Percentiles rank a stretch among this genome's conserved stretches.
These are phyloP conservation scores for Heliamphora ciliata DNA, from an alignment of 179 eudicot species.

Conservation along the genomic window DNA sequence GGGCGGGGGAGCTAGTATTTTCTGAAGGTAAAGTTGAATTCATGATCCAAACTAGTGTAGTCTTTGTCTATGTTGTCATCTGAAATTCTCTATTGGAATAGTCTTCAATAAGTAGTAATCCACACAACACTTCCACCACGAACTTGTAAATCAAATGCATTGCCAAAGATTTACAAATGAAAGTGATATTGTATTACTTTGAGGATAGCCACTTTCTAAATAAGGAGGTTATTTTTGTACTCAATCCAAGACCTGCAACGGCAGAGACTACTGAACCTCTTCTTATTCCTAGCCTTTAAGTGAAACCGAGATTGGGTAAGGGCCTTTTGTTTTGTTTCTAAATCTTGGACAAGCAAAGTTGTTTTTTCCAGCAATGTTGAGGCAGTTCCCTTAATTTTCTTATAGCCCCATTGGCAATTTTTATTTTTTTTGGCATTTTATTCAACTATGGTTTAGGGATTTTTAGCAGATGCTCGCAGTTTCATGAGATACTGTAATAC, in stretches of 20 bases:
- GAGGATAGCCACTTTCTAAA: not conserved
- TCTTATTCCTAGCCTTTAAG: too few relatives aligned
- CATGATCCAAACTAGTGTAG: not conserved
- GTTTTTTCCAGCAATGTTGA: not conserved
- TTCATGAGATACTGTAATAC: not conserved
- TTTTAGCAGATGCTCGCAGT: not conserved
- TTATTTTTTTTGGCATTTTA: not conserved
- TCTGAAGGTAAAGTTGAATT: not conserved
- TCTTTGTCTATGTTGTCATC: not conserved
- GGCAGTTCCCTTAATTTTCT: not conserved
- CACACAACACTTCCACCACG: too few relatives aligned
- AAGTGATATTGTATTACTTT: not conserved
- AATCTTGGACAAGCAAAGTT: not conserved
- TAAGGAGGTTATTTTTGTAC: constrained; percentile 5
- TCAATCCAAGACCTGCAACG: not conserved
- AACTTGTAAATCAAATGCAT: too few relatives aligned
- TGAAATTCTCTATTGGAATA: not conserved
- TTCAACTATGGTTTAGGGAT: constrained; percentile 5
- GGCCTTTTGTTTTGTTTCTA: not conserved
- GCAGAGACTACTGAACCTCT: too few relatives aligned
- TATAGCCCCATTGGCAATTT: not conserved
- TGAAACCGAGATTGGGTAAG: not conserved
- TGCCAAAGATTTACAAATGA: not conserved
- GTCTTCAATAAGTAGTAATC: not conserved
- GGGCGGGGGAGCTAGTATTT: too few relatives aligned